Evolutionary conservation across 164 flowering plant species (phyloP).

Genomic region (Macadamia integrifolia): DNA sequence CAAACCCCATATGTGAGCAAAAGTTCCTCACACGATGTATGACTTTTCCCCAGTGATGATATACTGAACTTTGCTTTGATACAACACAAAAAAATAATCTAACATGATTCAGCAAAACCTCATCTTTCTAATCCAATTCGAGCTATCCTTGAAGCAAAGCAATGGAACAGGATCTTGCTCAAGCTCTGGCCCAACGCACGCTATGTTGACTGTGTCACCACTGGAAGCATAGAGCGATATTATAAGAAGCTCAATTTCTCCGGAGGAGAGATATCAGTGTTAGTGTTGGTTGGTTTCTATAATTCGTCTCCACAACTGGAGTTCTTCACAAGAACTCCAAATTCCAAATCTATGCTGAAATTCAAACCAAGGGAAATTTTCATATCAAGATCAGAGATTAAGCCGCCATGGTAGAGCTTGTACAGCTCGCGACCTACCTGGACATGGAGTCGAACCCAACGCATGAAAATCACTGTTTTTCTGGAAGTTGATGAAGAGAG

Average conservation of each 20-base stretch:
- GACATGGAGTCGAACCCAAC: conserved; percentile 24
- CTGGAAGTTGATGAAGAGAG: conserved; percentile 23
- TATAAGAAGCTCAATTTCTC: conserved; percentile 31
- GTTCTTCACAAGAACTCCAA: conserved; percentile 36
- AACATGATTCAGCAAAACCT: conserved; percentile 12
- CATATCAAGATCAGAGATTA: conserved; percentile 12
- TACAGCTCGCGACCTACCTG: conserved; percentile 29
- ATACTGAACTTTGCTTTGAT: too few relatives aligned
- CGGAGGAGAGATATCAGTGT: conserved; percentile 30
- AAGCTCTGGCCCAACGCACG: conserved; percentile 44
- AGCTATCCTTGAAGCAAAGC: conserved; percentile 17
- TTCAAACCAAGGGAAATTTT: conserved; percentile 34
- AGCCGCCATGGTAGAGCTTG: conserved; percentile 16
- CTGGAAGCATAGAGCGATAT: conserved; percentile 50
- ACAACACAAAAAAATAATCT: too few relatives aligned
- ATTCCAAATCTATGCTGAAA: conserved; percentile 26
- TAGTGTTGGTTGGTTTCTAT: conserved; percentile 38
- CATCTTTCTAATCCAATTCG: conserved; percentile 29
- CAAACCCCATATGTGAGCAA: too few relatives aligned
- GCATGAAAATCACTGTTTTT: conserved; percentile 23
- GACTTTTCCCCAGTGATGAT: too few relatives aligned
- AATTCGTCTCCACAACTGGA: conserved; percentile 42
- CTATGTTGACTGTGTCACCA: conserved; percentile 30
- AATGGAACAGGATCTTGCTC: conserved; percentile 32
- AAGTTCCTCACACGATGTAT: too few relatives aligned